A percentile compares a stretch with the other conserved stretches of the same genome.
Evolutionary conservation across 345 rosid genomes (phyloP).

Genomic region (Chamaenerion angustifolium): DNA sequence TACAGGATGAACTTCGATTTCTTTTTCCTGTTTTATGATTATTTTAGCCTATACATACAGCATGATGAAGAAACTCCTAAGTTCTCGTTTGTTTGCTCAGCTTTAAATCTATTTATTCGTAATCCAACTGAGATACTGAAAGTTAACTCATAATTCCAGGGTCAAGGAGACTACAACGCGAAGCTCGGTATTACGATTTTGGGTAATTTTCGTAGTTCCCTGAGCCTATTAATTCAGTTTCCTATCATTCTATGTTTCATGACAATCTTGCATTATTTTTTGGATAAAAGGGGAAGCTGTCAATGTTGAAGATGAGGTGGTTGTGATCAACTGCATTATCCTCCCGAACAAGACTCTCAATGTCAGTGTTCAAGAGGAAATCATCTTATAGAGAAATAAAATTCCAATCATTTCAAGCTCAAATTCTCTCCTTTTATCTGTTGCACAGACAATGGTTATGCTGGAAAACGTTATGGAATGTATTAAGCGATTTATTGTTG

Average conservation of each 20-base stretch:
- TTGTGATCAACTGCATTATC: slow-evolving; percentile 74
- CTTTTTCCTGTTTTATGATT: background rate
- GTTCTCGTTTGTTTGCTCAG: background rate
- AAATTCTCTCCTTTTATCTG: background rate
- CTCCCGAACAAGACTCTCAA: slow-evolving; percentile 84
- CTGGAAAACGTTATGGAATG: background rate
- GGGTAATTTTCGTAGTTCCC: slow-evolving; percentile 26
- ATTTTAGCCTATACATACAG: background rate
- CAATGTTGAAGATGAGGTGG: slow-evolving; percentile 81
- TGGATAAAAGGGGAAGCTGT: slow-evolving; percentile 66
- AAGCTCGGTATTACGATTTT: slow-evolving; percentile 91
- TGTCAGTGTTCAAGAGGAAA: slow-evolving; percentile 70
- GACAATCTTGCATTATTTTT: background rate
- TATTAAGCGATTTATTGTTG: too few relatives aligned
- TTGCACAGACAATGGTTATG: background rate
- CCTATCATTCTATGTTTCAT: slow-evolving; percentile 2
- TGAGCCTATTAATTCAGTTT: background rate
- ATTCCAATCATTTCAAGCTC: background rate
- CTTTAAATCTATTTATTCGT: slow-evolving; percentile 4
- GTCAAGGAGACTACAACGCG: slow-evolving; percentile 69
- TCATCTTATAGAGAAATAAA: slow-evolving; percentile 27
- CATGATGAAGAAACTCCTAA: too few relatives aligned
- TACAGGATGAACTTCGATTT: background rate
- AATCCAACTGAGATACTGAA: slow-evolving; percentile 6
- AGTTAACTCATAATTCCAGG: slow-evolving; percentile 31